Evolutionary conservation across 345 rosid genomes (phyloP).

Genomic region (Rhodamnia argentea): DNA sequence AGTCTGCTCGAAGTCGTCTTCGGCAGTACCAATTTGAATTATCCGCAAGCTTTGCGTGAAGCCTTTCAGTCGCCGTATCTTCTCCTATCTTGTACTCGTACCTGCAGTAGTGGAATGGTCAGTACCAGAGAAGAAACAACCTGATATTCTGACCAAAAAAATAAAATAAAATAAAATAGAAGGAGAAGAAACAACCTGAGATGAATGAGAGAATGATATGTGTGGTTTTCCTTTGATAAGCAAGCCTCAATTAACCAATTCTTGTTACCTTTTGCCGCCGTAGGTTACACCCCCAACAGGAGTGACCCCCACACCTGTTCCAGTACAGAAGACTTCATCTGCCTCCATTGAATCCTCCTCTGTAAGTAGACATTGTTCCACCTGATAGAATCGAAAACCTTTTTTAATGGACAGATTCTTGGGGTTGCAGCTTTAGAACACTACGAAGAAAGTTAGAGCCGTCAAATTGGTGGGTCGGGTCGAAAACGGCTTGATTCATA

Average conservation of each 20-base stretch:
- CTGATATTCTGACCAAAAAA: not conserved
- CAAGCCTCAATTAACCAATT: no score
- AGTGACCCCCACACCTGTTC: constrained; percentile 21
- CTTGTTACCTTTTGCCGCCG: constrained; percentile 3
- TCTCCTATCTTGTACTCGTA: constrained; percentile 8
- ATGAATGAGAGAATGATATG: not conserved
- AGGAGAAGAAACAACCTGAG: not conserved
- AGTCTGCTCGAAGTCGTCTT: constrained; percentile 23
- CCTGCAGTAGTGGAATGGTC: not conserved
- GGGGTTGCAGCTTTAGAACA: not conserved
- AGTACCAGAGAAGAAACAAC: not conserved
- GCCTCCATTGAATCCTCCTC: constrained; percentile 23
- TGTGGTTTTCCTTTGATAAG: not conserved
- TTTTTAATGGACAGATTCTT: not conserved
- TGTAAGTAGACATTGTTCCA: constrained; percentile 20
- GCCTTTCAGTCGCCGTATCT: constrained; percentile 2
- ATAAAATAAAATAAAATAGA: no score
- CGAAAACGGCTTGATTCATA: no score
- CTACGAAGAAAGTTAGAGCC: not conserved
- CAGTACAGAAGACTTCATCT: constrained; percentile 38
- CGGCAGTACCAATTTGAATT: constrained; percentile 18
- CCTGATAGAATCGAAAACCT: not conserved
- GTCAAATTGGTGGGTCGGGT: no score
- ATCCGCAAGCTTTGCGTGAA: constrained; percentile 1
- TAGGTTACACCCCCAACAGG: not conserved